A percentile compares a stretch with the other conserved stretches of the same genome.
These are phyloP conservation scores for Coemansia sp. DNA, from an alignment of 192 early-diverging fungal species.

Conservation along the genomic window DNA sequence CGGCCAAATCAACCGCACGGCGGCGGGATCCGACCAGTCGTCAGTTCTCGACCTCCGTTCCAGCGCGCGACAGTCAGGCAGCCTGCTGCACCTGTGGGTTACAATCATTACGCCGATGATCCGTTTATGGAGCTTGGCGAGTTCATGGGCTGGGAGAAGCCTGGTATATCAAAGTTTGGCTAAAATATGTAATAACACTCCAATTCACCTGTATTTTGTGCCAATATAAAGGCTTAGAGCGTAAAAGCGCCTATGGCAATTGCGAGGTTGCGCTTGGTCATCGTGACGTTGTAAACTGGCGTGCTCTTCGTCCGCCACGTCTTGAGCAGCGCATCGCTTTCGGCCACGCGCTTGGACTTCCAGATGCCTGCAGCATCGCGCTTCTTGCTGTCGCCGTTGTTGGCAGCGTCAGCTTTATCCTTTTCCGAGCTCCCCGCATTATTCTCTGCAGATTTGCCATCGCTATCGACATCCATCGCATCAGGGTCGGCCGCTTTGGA, in stretches of 20 bases:
- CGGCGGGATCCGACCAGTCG: conserved; percentile 18
- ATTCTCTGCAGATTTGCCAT: neutral
- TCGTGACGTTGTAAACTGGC: conserved; percentile 81
- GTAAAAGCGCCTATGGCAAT: conserved; percentile 80
- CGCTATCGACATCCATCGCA: conserved; percentile 36
- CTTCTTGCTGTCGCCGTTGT: conserved; percentile 29
- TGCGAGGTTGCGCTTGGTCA: conserved; percentile 83
- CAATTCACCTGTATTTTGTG: no score
- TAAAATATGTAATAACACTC: conserved; percentile 5
- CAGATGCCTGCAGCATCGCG: conserved; percentile 52
- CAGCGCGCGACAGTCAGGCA: neutral
- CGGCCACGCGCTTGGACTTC: conserved; percentile 40
- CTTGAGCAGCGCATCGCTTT: conserved; percentile 63
- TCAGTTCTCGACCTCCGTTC: conserved; percentile 1
- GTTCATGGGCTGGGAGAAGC: conserved; percentile 40
- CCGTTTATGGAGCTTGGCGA: conserved; percentile 29
- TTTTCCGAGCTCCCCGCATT: conserved; percentile 11
- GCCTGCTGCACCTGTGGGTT: conserved; percentile 4
- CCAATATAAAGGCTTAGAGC: no score
- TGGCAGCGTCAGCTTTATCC: neutral
- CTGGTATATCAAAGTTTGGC: conserved; percentile 38
- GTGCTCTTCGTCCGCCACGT: conserved; percentile 90
- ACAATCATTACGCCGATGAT: conserved; percentile 49
- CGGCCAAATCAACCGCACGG: neutral
- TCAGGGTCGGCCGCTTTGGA: conserved; percentile 3